A percentile compares a stretch with the other conserved stretches of the same genome.
These are phyloP conservation scores for Torulaspora delbrueckii DNA, from an alignment of 805 yeast genomes.

Conservation along the genomic window DNA sequence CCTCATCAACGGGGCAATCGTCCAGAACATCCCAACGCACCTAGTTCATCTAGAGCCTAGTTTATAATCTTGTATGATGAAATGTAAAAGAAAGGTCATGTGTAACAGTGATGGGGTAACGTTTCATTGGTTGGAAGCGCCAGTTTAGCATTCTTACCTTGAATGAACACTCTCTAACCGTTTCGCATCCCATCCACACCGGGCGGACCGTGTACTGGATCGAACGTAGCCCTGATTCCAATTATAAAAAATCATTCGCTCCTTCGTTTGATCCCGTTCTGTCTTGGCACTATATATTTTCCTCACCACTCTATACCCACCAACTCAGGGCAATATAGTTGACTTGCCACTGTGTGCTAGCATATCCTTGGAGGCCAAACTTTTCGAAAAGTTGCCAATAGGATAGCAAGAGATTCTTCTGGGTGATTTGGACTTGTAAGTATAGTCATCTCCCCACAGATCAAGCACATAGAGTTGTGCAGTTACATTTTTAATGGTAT, in stretches of 20 bases:
- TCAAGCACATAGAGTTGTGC: conserved; percentile 1
- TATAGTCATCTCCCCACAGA: background rate
- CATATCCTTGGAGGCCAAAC: background rate
- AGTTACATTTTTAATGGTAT: conserved; percentile 1
- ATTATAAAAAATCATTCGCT: background rate
- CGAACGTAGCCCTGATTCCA: background rate
- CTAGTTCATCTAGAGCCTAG: background rate
- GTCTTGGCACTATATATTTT: background rate
- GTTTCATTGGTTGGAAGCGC: conserved; percentile 4
- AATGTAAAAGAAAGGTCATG: conserved; percentile 5
- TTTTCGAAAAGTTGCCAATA: background rate
- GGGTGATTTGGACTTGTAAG: background rate
- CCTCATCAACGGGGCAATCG: background rate
- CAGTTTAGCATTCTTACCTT: conserved; percentile 5
- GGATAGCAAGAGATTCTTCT: background rate
- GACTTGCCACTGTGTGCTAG: background rate
- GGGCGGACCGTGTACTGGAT: background rate
- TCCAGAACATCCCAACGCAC: conserved; percentile 3
- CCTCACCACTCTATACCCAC: background rate
- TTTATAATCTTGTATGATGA: background rate
- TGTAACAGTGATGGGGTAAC: conserved; percentile 6
- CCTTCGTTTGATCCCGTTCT: background rate
- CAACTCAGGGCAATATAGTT: background rate
- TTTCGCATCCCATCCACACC: background rate
- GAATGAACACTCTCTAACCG: background rate